Conservation (phyloP, 352 stramenopile species). For the Peronospora belbahrii region DNA sequence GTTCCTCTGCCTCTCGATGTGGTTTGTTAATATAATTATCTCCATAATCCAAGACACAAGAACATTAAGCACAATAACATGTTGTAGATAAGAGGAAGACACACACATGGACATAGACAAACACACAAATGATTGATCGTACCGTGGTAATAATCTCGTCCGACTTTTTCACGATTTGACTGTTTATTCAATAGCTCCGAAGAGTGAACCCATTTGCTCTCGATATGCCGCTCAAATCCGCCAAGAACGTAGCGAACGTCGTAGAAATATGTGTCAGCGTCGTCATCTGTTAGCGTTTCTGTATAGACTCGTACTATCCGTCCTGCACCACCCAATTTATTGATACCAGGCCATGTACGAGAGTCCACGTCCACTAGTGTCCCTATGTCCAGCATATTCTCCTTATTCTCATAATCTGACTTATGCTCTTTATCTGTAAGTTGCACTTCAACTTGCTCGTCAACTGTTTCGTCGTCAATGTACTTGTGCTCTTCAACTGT, state of each 20-base stretch:
- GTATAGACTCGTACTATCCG: slow-evolving; percentile 41
- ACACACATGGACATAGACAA: too few relatives aligned
- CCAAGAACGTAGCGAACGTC: slow-evolving; percentile 79
- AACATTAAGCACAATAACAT: neutral
- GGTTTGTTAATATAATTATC: slow-evolving; percentile 51
- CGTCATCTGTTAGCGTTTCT: slow-evolving; percentile 16
- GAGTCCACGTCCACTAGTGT: slow-evolving; percentile 53
- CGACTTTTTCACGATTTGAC: slow-evolving; percentile 30
- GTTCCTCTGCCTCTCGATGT: slow-evolving; percentile 9
- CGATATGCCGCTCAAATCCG: slow-evolving; percentile 68
- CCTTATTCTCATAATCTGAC: neutral
- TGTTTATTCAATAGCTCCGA: slow-evolving; percentile 37
- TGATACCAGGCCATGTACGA: slow-evolving; percentile 83
- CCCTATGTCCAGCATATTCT: slow-evolving; percentile 29
- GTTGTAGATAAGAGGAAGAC: neutral
- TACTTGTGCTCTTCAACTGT: slow-evolving; percentile 3
- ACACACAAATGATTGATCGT: neutral
- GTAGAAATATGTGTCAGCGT: slow-evolving; percentile 38
- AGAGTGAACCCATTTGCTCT: slow-evolving; percentile 54
- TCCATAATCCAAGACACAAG: slow-evolving; percentile 7
- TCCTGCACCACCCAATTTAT: slow-evolving; percentile 70
- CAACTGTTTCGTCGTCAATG: neutral
- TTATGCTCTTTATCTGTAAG: neutral
- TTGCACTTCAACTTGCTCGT: neutral
- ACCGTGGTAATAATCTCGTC: slow-evolving; percentile 66